Base-by-base conservation (phyloP, 2,329 filamentous ascomycete species). In the Colletotrichum agaves region DNA sequence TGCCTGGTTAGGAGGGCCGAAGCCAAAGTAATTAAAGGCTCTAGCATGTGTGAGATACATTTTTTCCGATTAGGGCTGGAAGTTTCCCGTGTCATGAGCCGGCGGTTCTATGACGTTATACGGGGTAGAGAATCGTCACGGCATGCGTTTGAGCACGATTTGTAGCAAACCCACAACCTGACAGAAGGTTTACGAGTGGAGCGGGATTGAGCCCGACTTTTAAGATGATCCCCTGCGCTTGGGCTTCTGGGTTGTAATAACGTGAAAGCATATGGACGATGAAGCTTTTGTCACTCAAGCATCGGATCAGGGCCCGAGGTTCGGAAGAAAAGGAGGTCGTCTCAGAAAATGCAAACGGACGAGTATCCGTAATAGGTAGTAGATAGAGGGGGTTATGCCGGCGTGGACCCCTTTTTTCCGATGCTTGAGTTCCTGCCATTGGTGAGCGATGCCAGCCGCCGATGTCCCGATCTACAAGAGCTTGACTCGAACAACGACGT, bases 401-500 rank as follows among this genome's bases (percentile, higher is more conserved):
- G 41, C 52, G 21, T 63, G 61, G 59, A 58, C 63, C 63, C 59
- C 43, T 46, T 55, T 52, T 19, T 33, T 35, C 12, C 6, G 21
- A 19, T 23, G 19, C 6, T 43, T 41, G 46, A n/a, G n/a, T 17
- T 33, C 39, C 46, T 52, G 31, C 46, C 11, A 41, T 64, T 64
- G 39, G 46, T 19, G 61, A 23, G 46, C 53, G 53, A 64, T 19
- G 31, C 47, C 49, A 46, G 46, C 53, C 8, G 61, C 43, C 43
- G n/a, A 50, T 57, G 19, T 53, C 11, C 49, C 33, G 53, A 67
- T 58, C 52, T 52, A 23, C 52, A 47, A 33, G 46, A 67, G 46
- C 64, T 67, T 67, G 64, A 67, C 64, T 67, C 61, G 61, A 37
- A 58, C 53, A 46, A 44, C 41, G 47, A 59, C 15, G 46, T 39